Conservation (phyloP, 306 rosid genomes). For the Sphenostylis stenocarpa region DNA sequence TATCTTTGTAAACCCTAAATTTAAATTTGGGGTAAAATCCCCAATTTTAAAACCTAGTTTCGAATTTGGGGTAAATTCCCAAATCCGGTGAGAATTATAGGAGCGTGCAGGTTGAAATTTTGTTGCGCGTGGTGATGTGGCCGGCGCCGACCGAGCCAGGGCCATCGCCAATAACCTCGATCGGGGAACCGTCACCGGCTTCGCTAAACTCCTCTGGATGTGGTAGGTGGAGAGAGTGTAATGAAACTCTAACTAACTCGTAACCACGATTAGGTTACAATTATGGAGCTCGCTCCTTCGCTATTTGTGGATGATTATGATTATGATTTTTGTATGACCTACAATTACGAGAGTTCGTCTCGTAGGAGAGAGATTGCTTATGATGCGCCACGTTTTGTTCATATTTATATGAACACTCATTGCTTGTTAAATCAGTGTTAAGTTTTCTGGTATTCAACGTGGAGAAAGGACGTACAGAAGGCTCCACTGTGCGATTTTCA, state of each 20-base stretch:
- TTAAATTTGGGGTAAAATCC: too few relatives aligned
- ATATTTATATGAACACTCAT: neutral
- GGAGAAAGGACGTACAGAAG: constrained; percentile 64
- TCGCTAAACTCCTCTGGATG: too few relatives aligned
- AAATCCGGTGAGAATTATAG: too few relatives aligned
- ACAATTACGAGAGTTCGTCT: neutral
- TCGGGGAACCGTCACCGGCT: too few relatives aligned
- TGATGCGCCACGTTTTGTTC: neutral
- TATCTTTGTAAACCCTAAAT: too few relatives aligned
- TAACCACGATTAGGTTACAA: constrained; percentile 13
- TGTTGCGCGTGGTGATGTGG: too few relatives aligned
- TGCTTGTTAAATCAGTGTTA: constrained; percentile 21
- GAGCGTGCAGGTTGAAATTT: too few relatives aligned
- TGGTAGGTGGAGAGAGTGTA: neutral
- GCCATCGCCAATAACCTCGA: too few relatives aligned
- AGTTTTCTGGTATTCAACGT: constrained; percentile 6
- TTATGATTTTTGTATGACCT: constrained; percentile 17
- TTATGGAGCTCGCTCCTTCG: constrained; percentile 14
- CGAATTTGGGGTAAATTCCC: too few relatives aligned
- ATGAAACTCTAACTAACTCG: constrained; percentile 23
- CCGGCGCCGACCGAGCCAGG: too few relatives aligned
- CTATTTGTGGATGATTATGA: constrained; percentile 2
- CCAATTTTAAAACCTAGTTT: too few relatives aligned
- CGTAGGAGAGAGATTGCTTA: neutral
- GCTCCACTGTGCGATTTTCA: constrained; percentile 54